Conservation (phyloP, 108 stramenopile genomes). For the Cylindrotheca fusiformis region DNA sequence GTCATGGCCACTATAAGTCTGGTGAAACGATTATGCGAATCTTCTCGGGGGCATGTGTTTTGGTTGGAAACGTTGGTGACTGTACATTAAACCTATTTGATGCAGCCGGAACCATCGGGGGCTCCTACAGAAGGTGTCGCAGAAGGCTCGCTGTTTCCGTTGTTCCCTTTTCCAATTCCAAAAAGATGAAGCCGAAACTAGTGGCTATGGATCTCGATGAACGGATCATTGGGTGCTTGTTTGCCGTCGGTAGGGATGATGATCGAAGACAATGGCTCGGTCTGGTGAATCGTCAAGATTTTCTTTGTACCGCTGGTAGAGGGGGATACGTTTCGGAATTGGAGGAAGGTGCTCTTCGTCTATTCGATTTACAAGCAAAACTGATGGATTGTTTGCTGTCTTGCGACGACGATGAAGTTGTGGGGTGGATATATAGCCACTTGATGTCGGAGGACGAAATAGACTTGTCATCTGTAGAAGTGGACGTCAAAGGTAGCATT, state of each 20-base stretch:
- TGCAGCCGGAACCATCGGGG: slow-evolving; percentile 3
- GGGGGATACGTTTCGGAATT: slow-evolving; percentile 7
- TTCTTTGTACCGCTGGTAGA: slow-evolving; percentile 27
- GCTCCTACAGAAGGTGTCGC: slow-evolving; percentile 24
- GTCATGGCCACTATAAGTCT: slow-evolving; percentile 20
- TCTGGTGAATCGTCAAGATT: slow-evolving; percentile 33
- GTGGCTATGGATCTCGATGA: slow-evolving; percentile 43
- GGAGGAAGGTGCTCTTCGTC: slow-evolving; percentile 23
- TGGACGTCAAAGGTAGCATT: slow-evolving; percentile 25
- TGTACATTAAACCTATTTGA: slow-evolving; percentile 50
- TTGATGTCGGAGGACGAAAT: slow-evolving; percentile 18
- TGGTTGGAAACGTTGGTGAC: slow-evolving; percentile 38
- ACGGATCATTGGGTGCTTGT: slow-evolving; percentile 42
- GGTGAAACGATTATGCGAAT: slow-evolving; percentile 24
- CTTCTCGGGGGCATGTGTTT: slow-evolving; percentile 30
- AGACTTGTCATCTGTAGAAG: slow-evolving; percentile 27
- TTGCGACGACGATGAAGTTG: slow-evolving; percentile 25
- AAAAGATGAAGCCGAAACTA: slow-evolving; percentile 29
- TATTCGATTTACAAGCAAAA: slow-evolving; percentile 33
- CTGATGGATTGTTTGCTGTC: slow-evolving; percentile 41
- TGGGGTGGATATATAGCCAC: slow-evolving; percentile 17
- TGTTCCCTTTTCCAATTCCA: slow-evolving; percentile 41
- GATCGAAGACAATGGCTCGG: slow-evolving; percentile 16
- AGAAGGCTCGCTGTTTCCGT: slow-evolving; percentile 28
- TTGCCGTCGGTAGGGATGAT: slow-evolving; percentile 18